phyloP scores from a whole-genome alignment of 2,329 filamentous ascomycete genomes.

The Raffaelea albimanens region DNA sequence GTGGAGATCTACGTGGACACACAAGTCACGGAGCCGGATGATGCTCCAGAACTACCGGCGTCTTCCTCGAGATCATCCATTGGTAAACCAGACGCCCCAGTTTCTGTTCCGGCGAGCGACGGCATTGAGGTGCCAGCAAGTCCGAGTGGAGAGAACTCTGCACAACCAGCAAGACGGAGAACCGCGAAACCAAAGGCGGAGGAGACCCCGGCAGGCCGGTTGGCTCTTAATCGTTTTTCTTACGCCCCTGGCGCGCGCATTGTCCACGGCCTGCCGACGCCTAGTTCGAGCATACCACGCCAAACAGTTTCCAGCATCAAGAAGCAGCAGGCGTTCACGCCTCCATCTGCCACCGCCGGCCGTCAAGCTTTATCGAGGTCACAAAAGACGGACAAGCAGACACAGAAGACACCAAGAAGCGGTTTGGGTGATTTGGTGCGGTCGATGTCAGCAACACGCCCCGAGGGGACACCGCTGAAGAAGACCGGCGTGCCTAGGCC shows the following conservation, averaged over 20 bases:
- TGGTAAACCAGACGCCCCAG: not conserved
- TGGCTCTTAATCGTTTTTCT: constrained; percentile 15
- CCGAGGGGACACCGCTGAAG: not conserved
- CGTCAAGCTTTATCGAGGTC: not conserved
- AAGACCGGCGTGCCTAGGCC: constrained; percentile 12
- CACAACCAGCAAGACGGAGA: not conserved
- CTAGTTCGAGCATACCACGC: constrained; percentile 18
- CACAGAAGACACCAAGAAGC: not conserved
- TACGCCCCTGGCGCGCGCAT: constrained; percentile 15
- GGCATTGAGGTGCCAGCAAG: constrained; percentile 11
- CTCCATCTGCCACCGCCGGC: constrained; percentile 3
- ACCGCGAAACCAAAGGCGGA: not conserved
- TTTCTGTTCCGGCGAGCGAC: constrained; percentile 6
- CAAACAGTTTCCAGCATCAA: not conserved
- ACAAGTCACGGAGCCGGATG: constrained; percentile 11
- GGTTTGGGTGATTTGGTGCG: constrained; percentile 10
- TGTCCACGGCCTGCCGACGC: constrained; percentile 32
- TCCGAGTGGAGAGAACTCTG: not conserved
- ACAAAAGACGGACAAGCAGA: not conserved
- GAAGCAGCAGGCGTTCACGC: not conserved
- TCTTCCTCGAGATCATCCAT: not conserved
- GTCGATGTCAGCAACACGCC: not conserved
- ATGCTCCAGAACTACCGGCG: not conserved
- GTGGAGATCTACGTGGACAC: constrained; percentile 28
- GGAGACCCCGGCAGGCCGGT: constrained; percentile 4